Base-by-base conservation (phyloP, 1,284 basidiomycete species). In the Mycena sp. region DNA sequence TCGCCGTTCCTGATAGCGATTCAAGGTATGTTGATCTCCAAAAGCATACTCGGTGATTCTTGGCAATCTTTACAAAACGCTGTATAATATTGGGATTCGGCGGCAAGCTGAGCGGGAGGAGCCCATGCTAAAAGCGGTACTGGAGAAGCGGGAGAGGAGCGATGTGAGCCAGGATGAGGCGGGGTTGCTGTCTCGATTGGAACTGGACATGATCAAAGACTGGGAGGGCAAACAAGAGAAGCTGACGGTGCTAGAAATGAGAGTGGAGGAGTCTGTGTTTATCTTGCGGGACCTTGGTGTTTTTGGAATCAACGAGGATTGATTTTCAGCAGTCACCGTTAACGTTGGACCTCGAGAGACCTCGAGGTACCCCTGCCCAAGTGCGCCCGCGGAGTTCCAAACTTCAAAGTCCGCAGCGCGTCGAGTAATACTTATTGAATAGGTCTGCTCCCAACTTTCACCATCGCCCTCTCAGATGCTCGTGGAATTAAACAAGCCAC, bases 191-290 rank as follows among this genome's bases (percentile, higher is more conserved):
- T 88, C 86, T n/a, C 77, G 88, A 48, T 79, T 90, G 67, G 93
- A 95, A 73, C 83, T 87, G 46, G 88, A 92, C 69, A 77, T 86
- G 40, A 73, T 94, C 51, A 80, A 79, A 58, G 84, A 87, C 50
- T 94, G 90, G 87, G 85, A 89, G 72, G 80, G 80, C 61, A 91
- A 88, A 74, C 79, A 87, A 65, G 86, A 87, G 72, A 93, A 89
- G 77, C 72, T 95, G 72, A 85, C 84, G 6, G 84, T 93, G 52
- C 80, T 94, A 19, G 90, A 94, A 80, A 85, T 85, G 82, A 85
- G 95, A 38, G 89, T 93, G 12, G 94, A 96, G 69, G 88, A 95
- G 72, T 86, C 88, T 55, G 88, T 95, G 43, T 96, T 96, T 76
- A 88, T 96, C 69, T 77, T 96, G 58, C 87, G 89, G 70, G 94